A percentile compares a stretch with the other conserved stretches of the same genome.
Conservation (phyloP, 1,284 basidiomycete genomes). For the Clitocybe nebularis region DNA sequence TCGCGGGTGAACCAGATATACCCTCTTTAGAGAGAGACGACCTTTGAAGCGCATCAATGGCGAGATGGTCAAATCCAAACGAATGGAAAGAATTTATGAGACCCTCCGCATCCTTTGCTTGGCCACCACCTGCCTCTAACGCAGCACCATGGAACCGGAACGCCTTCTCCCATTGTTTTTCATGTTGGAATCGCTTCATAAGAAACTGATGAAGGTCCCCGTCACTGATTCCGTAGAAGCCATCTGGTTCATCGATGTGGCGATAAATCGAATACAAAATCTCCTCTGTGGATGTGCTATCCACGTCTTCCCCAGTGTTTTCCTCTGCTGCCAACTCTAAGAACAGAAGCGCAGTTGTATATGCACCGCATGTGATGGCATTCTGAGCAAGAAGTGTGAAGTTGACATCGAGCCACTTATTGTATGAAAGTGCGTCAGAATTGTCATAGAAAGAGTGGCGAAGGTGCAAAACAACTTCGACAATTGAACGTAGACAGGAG, state of each 20-base stretch:
- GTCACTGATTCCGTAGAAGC: slow-evolving; percentile 92
- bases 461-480: slow-evolving; percentile 80
- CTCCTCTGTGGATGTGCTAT: slow-evolving; percentile 42
- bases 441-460: slow-evolving; percentile 56
- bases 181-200: slow-evolving; percentile 85
- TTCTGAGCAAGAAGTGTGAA: slow-evolving; percentile 69
- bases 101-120: slow-evolving; percentile 44
- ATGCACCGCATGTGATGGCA: slow-evolving; percentile 77
- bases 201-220: slow-evolving; percentile 74
- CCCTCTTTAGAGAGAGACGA: slow-evolving; percentile 30
- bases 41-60: slow-evolving; percentile 56
- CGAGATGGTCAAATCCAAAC: slow-evolving; percentile 85
- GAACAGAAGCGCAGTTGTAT: slow-evolving; percentile 87
- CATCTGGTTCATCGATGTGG: slow-evolving; percentile 95
- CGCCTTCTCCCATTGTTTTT: slow-evolving; percentile 87
- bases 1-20: slow-evolving; percentile 37
- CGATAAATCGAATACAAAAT: slow-evolving; percentile 90
- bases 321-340: slow-evolving; percentile 77
- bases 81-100: slow-evolving; percentile 77
- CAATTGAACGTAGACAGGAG: slow-evolving; percentile 58
- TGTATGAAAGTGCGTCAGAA: slow-evolving; percentile 57
- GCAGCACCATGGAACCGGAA: slow-evolving; percentile 88
- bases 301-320: slow-evolving; percentile 22
- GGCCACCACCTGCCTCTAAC: slow-evolving; percentile 55
- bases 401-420: slow-evolving; percentile 85